Conservation (phyloP, 164 flowering plant genomes). For the Pachysandra terminalis region DNA sequence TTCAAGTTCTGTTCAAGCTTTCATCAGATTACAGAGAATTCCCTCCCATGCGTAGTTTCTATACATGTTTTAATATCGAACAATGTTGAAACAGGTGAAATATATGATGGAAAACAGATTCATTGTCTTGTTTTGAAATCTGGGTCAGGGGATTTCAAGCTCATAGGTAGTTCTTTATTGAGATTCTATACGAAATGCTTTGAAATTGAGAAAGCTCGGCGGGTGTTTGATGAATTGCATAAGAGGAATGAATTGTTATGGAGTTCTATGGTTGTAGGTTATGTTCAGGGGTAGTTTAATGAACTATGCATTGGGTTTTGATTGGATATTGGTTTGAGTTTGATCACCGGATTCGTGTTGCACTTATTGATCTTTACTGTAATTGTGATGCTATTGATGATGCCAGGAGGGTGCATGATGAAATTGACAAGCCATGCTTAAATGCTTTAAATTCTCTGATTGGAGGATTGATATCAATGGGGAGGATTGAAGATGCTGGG, state of each 20-base stretch:
- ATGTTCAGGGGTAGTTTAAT: slow-evolving; percentile 44
- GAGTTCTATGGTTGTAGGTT: slow-evolving; percentile 60
- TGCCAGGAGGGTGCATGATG: slow-evolving; percentile 38
- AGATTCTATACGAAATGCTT: slow-evolving; percentile 46
- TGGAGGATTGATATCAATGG: slow-evolving; percentile 35
- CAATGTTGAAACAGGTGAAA: slow-evolving; percentile 24
- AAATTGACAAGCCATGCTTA: slow-evolving; percentile 27
- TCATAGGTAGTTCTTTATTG: slow-evolving; percentile 53
- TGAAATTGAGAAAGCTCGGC: slow-evolving; percentile 34
- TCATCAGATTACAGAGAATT: not conserved
- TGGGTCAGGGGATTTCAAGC: slow-evolving; percentile 43
- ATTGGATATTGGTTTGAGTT: slow-evolving; percentile 45
- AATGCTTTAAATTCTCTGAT: slow-evolving; percentile 47
- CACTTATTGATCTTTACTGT: slow-evolving; percentile 57
- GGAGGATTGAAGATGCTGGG: slow-evolving; percentile 53
- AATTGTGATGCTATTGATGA: slow-evolving; percentile 41
- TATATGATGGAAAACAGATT: no score
- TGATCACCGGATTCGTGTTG: slow-evolving; percentile 43
- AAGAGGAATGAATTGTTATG: slow-evolving; percentile 41
- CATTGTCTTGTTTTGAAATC: slow-evolving; percentile 53
- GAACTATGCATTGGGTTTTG: slow-evolving; percentile 46
- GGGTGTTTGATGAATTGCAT: slow-evolving; percentile 40
- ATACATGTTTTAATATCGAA: slow-evolving; percentile 32
- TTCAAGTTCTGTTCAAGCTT: slow-evolving; percentile 12
- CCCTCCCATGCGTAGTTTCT: slow-evolving; percentile 24